Conservation (phyloP, 169 alveolate species). For the Cystoisospora suis region DNA sequence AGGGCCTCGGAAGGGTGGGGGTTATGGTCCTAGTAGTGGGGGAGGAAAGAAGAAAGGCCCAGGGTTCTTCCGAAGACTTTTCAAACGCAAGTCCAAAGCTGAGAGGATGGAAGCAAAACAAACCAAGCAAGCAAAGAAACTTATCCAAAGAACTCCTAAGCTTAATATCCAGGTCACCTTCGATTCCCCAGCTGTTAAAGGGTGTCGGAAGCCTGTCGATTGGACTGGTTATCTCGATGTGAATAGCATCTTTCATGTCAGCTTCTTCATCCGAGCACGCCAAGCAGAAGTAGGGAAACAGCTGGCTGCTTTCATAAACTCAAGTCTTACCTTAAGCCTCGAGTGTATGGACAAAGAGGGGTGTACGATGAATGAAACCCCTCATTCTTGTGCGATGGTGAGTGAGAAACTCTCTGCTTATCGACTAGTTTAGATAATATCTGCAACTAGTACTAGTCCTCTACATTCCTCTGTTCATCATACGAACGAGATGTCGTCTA, state of each 20-base stretch:
- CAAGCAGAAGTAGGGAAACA: neutral
- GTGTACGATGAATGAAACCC: constrained; percentile 9
- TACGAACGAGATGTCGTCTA: neutral
- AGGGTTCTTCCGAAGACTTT: neutral
- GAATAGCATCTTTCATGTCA: neutral
- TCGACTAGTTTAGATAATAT: too few species aligned
- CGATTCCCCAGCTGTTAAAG: neutral
- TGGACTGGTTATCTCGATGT: neutral
- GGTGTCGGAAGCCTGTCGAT: neutral
- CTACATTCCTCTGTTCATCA: neutral
- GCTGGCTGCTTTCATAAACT: constrained; percentile 2
- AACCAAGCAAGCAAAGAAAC: neutral
- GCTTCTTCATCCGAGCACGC: neutral
- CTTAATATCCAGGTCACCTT: neutral
- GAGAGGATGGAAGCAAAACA: neutral
- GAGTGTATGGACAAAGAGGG: neutral
- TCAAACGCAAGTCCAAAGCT: neutral
- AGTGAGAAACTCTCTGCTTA: too few species aligned
- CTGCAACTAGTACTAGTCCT: neutral
- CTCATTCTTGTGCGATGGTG: neutral
- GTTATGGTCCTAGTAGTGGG: too few species aligned
- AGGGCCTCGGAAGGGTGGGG: too few species aligned
- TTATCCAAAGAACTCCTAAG: neutral
- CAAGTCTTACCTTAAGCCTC: neutral
- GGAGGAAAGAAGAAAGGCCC: too few species aligned